Base-by-base conservation (phyloP, 164 flowering plant genomes). In the Protea cynaroides region DNA sequence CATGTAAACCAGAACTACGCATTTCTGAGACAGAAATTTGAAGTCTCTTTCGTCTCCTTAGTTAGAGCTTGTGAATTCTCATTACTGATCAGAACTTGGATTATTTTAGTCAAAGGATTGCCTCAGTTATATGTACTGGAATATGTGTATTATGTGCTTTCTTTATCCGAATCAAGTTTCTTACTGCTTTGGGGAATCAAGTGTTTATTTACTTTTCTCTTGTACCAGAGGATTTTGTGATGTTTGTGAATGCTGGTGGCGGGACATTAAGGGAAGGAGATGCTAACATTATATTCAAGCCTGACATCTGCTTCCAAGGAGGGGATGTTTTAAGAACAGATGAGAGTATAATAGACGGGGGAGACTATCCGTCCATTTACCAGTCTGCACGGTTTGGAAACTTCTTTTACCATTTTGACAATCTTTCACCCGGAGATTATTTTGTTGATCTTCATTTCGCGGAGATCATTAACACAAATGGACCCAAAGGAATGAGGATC, bases 401-500 rank as follows among this genome's bases (percentile, higher is more conserved):
- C 63, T 90, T 81, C 67, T 64, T 72, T 69, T 90, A 90, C 68
- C 63, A 59, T 58, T 77, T 86, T 60, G 69, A 72, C 23, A 70
- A 76, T 65, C 74, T 90, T n/a, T 62, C 71, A 11, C 78, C 84
- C 55, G 92, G 92, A 69, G 77, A 88, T 24, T 90, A 88, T 68
- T 68, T 79, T 49, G 76, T 88, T 6, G 95, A 90, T 69, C 91
- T 90, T 64, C 97, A 90, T 73, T 90, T 90, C 65, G 83, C 72
- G 13, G 97, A 90, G 78, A 86, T 90, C n/a, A 78, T 90, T 37
- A 76, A 83, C 61, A 80, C 83, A 0, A 71, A 76, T 71, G 97
- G 97, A 19, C 97, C 97, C 14, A 85, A 76, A 75, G 92, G 92
- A 64, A 86, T 90, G 91, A 76, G 94, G 71, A 82, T 85, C 15